A percentile compares a stretch with the other conserved stretches of the same genome.
phyloP scores from a whole-genome alignment of 768 basidiomycete species.

The Tricholoma saponaceum region DNA sequence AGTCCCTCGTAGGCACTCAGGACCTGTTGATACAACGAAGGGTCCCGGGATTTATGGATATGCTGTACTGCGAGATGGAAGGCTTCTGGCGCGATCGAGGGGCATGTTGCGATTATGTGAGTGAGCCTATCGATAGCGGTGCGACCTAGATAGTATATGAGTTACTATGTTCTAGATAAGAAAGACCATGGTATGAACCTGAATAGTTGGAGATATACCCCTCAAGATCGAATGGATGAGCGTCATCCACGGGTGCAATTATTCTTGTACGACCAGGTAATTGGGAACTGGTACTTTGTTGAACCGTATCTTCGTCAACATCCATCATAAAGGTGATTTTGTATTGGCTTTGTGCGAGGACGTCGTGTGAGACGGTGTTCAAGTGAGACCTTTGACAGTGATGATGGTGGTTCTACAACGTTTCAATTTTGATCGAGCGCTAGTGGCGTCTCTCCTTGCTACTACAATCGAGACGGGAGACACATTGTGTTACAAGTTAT shows the following conservation, averaged over 20 bases:
- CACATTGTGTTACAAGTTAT: no score
- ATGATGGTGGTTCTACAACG: no score
- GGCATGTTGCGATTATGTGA: constrained; percentile 60
- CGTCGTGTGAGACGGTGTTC: no score
- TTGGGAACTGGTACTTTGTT: constrained; percentile 21
- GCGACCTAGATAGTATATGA: constrained; percentile 45
- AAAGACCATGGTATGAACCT: constrained; percentile 35
- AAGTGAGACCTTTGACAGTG: no score
- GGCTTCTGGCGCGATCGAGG: constrained; percentile 68
- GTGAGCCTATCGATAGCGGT: constrained; percentile 72
- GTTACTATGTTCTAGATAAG: not conserved
- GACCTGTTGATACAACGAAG: constrained; percentile 49
- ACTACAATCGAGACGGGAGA: no score
- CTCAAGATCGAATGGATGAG: constrained; percentile 87
- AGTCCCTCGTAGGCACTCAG: constrained; percentile 53
- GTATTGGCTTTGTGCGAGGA: no score
- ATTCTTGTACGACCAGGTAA: constrained; percentile 19
- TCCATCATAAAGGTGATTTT: constrained; percentile 28
- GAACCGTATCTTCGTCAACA: constrained; percentile 32
- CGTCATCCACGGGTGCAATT: constrained; percentile 60
- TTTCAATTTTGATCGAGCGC: no score
- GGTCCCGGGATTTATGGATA: constrained; percentile 68
- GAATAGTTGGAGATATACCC: constrained; percentile 72
- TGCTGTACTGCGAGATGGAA: constrained; percentile 61
- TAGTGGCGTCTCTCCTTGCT: no score